phyloP scores from a whole-genome alignment of 1,284 basidiomycete genomes.

The Megacollybia platyphylla region DNA sequence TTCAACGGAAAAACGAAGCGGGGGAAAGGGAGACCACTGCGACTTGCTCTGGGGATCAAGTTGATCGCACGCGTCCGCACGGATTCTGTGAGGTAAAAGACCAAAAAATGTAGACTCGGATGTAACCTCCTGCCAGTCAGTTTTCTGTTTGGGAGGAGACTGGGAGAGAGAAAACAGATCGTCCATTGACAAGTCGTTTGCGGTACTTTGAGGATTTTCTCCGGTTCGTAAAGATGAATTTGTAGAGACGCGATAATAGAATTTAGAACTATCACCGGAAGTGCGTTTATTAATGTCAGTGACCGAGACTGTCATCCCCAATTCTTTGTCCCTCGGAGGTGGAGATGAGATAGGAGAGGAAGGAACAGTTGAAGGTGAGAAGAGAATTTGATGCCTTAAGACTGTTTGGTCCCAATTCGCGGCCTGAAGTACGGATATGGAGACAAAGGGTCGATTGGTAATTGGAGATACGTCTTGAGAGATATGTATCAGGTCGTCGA shows the following conservation, averaged over 20 bases:
- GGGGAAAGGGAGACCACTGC: conserved; percentile 46
- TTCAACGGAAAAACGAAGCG: conserved; percentile 77
- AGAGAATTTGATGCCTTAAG: conserved; percentile 44
- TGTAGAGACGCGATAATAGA: conserved; percentile 60
- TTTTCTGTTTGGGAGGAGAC: conserved; percentile 14
- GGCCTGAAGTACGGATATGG: conserved; percentile 54
- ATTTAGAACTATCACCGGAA: conserved; percentile 12
- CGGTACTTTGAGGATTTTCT: conserved; percentile 32
- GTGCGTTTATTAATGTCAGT: conserved; percentile 30
- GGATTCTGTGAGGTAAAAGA: conserved; percentile 29
- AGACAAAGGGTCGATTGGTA: conserved; percentile 59
- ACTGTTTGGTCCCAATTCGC: conserved; percentile 69
- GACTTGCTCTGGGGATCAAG: conserved; percentile 25
- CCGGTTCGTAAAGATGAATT: conserved; percentile 78
- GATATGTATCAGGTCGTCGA: conserved; percentile 67
- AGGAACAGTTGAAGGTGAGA: conserved; percentile 14
- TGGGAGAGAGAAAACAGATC: conserved; percentile 28
- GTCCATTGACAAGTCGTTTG: conserved; percentile 26
- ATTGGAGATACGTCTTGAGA: conserved; percentile 62
- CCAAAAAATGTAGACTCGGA: conserved; percentile 54
- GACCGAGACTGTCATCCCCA: conserved; percentile 41
- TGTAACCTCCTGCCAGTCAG: conserved; percentile 17
- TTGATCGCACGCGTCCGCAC: conserved; percentile 26
- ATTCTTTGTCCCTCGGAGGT: conserved; percentile 38
- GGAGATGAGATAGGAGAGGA: conserved; percentile 19